phyloP scores from a whole-genome alignment of 2,329 filamentous ascomycete genomes.

The Hypoxylon sp. region DNA sequence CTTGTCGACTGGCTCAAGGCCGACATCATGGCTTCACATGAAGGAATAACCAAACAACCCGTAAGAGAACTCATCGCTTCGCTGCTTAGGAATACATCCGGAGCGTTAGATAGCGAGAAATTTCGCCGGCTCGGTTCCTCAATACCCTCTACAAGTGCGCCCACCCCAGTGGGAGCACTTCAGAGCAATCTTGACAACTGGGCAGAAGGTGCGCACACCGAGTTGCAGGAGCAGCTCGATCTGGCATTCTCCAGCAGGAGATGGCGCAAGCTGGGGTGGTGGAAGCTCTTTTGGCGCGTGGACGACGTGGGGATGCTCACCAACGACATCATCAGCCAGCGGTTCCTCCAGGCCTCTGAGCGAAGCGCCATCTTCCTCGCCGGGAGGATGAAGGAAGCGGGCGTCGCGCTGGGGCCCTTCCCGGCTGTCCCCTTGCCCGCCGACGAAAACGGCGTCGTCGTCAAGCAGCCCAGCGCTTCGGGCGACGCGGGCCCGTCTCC shows the following conservation, averaged over 20 bases:
- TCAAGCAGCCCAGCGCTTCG: constrained; percentile 3
- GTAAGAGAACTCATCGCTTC: constrained; percentile 73
- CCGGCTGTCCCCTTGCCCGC: constrained; percentile 24
- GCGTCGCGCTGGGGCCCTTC: constrained; percentile 35
- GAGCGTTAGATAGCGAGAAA: constrained; percentile 60
- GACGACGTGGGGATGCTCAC: constrained; percentile 90
- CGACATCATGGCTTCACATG: constrained; percentile 50
- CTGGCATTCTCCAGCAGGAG: constrained; percentile 76
- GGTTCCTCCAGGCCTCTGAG: constrained; percentile 81
- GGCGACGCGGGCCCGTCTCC: constrained; percentile 4
- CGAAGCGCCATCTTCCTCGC: constrained; percentile 83
- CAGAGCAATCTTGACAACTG: constrained; percentile 69
- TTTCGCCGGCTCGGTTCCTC: constrained; percentile 47
- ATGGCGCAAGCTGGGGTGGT: constrained; percentile 88
- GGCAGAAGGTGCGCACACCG: constrained; percentile 82
- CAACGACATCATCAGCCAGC: constrained; percentile 76
- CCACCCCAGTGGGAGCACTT: constrained; percentile 58
- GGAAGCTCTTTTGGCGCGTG: constrained; percentile 93
- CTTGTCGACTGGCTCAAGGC: constrained; percentile 71
- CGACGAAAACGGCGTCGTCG: constrained; percentile 21
- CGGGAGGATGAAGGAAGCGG: constrained; percentile 71
- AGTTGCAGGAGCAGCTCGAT: constrained; percentile 82
- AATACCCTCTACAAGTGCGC: constrained; percentile 43
- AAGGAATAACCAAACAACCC: constrained; percentile 66
- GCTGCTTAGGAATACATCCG: constrained; percentile 63